Conservation (phyloP, 306 rosid species). For the Ormosia semicastrata region DNA sequence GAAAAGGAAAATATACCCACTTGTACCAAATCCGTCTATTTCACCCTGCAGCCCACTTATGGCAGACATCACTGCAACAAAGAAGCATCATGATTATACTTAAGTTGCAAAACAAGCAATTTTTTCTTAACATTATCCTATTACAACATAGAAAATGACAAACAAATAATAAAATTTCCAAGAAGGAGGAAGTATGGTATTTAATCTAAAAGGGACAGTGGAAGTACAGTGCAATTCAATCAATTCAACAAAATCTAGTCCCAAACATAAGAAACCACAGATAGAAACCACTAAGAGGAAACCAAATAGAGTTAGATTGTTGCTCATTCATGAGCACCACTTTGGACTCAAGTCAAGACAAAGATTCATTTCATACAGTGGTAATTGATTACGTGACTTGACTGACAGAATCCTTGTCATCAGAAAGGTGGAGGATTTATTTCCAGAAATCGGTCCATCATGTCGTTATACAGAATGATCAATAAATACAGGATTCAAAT, state of each 20-base stretch:
- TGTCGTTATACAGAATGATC: neutral
- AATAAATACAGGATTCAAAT: neutral
- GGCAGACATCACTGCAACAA: constrained; percentile 83
- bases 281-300: neutral
- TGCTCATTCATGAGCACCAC: neutral
- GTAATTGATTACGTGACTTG: neutral
- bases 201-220: neutral
- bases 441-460: neutral
- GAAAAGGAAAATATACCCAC: constrained; percentile 54
- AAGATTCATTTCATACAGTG: neutral
- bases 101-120: neutral
- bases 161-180: neutral
- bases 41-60: constrained; percentile 86
- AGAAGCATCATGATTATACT: constrained; percentile 31
- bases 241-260: constrained; percentile 22
- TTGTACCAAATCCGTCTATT: constrained; percentile 65
- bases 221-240: constrained; percentile 17
- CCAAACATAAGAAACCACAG: neutral
- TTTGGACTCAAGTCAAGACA: neutral
- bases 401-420: neutral
- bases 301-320: neutral
- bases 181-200: neutral
- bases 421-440: neutral
- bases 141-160: neutral
- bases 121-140: neutral